Percentiles rank a stretch among this genome's conserved stretches.
Conservation (phyloP, 192 early-diverging fungal species). For the Backusella westeae region DNA sequence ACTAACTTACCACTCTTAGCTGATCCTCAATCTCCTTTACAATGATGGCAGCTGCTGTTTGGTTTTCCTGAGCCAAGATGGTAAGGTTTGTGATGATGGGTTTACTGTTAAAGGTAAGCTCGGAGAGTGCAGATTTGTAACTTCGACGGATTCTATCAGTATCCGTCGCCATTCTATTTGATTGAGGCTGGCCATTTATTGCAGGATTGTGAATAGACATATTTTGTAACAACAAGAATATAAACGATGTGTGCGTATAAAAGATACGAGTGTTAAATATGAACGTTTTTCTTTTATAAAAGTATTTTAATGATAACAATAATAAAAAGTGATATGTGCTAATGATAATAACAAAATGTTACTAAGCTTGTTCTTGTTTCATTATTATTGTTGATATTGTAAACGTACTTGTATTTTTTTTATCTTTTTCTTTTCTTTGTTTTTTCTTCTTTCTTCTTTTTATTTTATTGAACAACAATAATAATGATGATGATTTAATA, state of each 20-base stretch:
- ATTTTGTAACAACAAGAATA: neutral
- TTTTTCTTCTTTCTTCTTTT: too few relatives aligned
- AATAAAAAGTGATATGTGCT: too few relatives aligned
- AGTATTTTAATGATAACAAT: neutral
- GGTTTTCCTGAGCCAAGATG: conserved; percentile 77
- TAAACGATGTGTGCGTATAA: neutral
- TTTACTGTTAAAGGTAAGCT: conserved; percentile 90
- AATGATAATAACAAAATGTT: too few relatives aligned
- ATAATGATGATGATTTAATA: too few relatives aligned
- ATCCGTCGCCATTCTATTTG: neutral
- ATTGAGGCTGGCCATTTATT: conserved; percentile 2
- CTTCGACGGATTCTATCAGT: conserved; percentile 26
- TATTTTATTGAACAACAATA: too few relatives aligned
- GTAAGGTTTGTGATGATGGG: conserved; percentile 93
- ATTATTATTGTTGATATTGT: too few relatives aligned
- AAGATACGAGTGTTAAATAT: neutral
- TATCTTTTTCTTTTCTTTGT: too few relatives aligned
- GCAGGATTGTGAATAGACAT: conserved; percentile 13
- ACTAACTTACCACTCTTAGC: conserved; percentile 44
- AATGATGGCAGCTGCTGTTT: conserved; percentile 63
- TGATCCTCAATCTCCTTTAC: conserved; percentile 71
- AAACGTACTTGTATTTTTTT: too few relatives aligned
- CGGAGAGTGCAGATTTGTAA: conserved; percentile 45
- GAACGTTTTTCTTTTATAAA: neutral
- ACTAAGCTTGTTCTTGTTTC: too few relatives aligned